Conservation (phyloP, 192 early-diverging fungal genomes). For the Linnemannia zychae region DNA sequence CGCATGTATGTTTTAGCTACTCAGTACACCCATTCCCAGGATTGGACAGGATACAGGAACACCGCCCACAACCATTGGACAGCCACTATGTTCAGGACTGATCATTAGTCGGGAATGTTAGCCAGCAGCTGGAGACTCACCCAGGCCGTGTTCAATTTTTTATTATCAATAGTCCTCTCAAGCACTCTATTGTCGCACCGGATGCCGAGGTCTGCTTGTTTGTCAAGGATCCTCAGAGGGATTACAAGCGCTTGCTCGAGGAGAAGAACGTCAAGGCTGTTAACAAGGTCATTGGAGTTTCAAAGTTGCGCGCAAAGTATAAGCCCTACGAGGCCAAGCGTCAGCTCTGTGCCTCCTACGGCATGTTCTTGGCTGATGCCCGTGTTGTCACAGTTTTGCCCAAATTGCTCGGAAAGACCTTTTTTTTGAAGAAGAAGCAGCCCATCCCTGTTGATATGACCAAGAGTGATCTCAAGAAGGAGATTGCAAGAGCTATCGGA, state of each 20-base stretch:
- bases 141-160: neutral
- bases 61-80: neutral
- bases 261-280: conserved; percentile 73
- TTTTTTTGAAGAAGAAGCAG: conserved; percentile 88
- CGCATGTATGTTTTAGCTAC: conserved; percentile 67
- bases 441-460: conserved; percentile 81
- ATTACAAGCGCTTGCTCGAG: conserved; percentile 81
- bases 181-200: conserved; percentile 73
- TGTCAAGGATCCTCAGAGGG: conserved; percentile 86
- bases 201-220: conserved; percentile 88
- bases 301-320: conserved; percentile 85
- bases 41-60: neutral
- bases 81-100: neutral
- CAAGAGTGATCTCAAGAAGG: conserved; percentile 68
- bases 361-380: conserved; percentile 92
- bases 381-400: conserved; percentile 82
- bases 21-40: neutral
- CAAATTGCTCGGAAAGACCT: conserved; percentile 83
- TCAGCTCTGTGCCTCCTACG: conserved; percentile 78
- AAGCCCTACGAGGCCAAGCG: conserved; percentile 86
- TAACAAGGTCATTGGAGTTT: conserved; percentile 80
- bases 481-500: conserved; percentile 70
- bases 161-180: conserved; percentile 67
- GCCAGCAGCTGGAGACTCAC: neutral
- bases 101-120: neutral